Evolutionary conservation across 345 rosid species (phyloP), one percentile per base, ranked within the genome.

Genomic region (Populus alba): DNA sequence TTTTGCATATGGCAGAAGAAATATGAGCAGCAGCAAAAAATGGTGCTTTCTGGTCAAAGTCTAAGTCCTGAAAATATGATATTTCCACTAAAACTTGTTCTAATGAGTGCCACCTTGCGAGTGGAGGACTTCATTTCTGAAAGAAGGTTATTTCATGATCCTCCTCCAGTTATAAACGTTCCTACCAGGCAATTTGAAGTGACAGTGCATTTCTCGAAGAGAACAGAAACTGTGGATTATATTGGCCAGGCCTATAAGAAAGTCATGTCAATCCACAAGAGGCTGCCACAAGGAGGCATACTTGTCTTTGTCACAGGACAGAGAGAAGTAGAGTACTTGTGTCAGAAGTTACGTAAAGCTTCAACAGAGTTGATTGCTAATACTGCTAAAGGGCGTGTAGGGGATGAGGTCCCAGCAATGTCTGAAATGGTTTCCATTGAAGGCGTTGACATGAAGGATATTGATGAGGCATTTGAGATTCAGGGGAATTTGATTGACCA

Each of bases 271-370:
- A 95, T 95, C 72, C 95, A 95, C 85, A 92, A 85, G 83, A 90
- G 85, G 83, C 87, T 95, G 67, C 98, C 98, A 35, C 93, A 81
- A 77, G 98, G 98, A 57, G 98, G 98, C 74, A 81, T 95, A 82
- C 98, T 95, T 67, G 93, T 93, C 70, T 95, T 93, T 84, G 97
- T 95, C 75, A 95, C 98, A 0, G 98, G 98, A 73, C 97, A 92
- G 87, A 90, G 98, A 86, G 99, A 95, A 82, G 98, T 95, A 38
- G 97, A 93, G 65, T 84, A 86, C 83, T 86, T 93, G 66, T 95
- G 99, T 76, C 81, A 77, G 79, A 92, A 87, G 85, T 80, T 95
- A 57, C 79, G 74, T 25, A 92, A 82, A 78, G 90, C 94, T 81
- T 92, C 98, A 43, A 84, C 69, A 70, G 86, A 93, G 62, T 72